Conservation (phyloP, 192 early-diverging fungal species). For the Funneliformis mosseae region DNA sequence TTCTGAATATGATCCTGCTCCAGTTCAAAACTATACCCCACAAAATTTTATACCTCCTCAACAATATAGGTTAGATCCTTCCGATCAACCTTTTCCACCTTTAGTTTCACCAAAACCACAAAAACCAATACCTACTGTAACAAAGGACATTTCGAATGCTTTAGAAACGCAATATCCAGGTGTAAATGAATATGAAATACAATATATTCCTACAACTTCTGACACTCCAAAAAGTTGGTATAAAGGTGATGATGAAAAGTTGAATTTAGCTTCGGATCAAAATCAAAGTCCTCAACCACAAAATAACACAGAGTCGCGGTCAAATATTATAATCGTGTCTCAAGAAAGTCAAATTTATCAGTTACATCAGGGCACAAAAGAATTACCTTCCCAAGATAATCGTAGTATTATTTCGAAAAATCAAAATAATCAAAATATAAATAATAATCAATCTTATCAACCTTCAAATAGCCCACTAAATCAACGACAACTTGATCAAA, state of each 20-base stretch:
- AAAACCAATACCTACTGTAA: constrained; percentile 24
- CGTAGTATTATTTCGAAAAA: background rate
- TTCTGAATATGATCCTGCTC: background rate
- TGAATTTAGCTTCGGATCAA: background rate
- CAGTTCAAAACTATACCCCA: background rate
- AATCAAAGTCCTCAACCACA: background rate
- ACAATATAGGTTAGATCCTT: background rate
- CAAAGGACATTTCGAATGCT: constrained; percentile 15
- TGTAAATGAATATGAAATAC: background rate
- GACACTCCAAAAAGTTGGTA: constrained; percentile 4
- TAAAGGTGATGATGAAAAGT: constrained; percentile 11
- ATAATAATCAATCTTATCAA: constrained; percentile 2
- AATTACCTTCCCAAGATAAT: too few relatives aligned
- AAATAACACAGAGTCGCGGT: background rate
- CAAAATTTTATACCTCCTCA: background rate
- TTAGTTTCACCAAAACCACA: constrained; percentile 32
- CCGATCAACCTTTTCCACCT: constrained; percentile 19
- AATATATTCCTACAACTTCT: background rate
- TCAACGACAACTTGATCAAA: background rate
- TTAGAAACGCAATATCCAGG: constrained; percentile 9
- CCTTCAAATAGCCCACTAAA: background rate
- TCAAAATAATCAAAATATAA: background rate
- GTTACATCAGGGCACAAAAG: background rate
- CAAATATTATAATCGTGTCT: background rate
- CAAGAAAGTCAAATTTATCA: background rate